These are phyloP conservation scores for Erucastrum elatum DNA, from an alignment of 345 rosid species.

Conservation along the genomic window DNA sequence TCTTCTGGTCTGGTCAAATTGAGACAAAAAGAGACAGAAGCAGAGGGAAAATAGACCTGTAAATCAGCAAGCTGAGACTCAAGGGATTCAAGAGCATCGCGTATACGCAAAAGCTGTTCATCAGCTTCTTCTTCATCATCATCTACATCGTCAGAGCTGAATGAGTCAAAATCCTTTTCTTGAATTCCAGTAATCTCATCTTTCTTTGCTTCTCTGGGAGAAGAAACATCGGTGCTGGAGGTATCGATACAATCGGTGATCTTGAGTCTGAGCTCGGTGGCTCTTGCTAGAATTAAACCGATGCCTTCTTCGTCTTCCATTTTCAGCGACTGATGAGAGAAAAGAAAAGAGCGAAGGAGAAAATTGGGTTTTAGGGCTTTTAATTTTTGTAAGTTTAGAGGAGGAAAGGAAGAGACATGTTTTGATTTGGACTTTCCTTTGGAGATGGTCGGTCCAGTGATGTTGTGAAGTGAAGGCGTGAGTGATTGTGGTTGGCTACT, in stretches of 20 bases:
- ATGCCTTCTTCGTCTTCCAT: slow-evolving; percentile 68
- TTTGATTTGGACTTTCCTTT: slow-evolving; percentile 4
- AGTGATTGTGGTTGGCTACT: slow-evolving; percentile 36
- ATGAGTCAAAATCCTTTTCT: slow-evolving; percentile 34
- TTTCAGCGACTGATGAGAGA: neutral
- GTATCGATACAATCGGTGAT: slow-evolving; percentile 66
- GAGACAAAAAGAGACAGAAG: neutral
- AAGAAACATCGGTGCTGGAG: slow-evolving; percentile 30
- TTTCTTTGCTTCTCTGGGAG: slow-evolving; percentile 24
- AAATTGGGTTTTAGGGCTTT: slow-evolving; percentile 36
- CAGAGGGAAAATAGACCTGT: slow-evolving; percentile 50
- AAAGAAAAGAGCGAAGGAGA: neutral
- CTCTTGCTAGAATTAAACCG: slow-evolving; percentile 70
- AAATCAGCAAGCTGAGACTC: slow-evolving; percentile 76
- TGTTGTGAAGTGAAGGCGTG: neutral
- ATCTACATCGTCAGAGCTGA: slow-evolving; percentile 47
- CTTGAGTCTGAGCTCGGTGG: slow-evolving; percentile 71
- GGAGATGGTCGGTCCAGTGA: slow-evolving; percentile 11
- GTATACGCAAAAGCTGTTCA: slow-evolving; percentile 66
- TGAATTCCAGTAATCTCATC: slow-evolving; percentile 25
- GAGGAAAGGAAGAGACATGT: slow-evolving; percentile 25
- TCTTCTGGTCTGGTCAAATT: neutral
- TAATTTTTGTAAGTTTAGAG: slow-evolving; percentile 14
- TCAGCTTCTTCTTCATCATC: slow-evolving; percentile 45
- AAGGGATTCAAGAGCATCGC: slow-evolving; percentile 74